Evolutionary conservation across 805 yeast species (phyloP).

Genomic region (Dipodascopsis uninucleata): DNA sequence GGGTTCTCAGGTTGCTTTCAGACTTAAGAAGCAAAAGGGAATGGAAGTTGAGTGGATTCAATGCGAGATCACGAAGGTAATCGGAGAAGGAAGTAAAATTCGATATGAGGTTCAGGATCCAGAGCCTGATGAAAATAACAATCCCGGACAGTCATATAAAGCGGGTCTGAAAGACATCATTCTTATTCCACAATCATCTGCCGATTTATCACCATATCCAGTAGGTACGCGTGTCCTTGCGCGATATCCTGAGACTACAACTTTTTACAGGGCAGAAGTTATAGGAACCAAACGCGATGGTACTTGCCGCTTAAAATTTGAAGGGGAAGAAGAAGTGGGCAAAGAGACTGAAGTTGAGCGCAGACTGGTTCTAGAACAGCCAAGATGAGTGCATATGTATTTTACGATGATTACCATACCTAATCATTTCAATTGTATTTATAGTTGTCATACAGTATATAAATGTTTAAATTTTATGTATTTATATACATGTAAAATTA

Average conservation of each 20-base stretch:
- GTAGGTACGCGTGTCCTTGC: constrained; percentile 82
- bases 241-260: constrained; percentile 94
- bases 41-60: constrained; percentile 93
- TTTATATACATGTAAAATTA: not conserved
- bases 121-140: constrained; percentile 91
- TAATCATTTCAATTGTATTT: not conserved
- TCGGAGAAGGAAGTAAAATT: constrained; percentile 59
- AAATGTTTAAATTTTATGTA: not conserved
- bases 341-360: constrained; percentile 93
- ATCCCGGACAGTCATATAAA: constrained; percentile 80
- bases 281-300: constrained; percentile 73
- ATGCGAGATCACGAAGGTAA: constrained; percentile 77
- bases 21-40: constrained; percentile 55
- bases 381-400: constrained; percentile 4
- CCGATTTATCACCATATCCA: constrained; percentile 52
- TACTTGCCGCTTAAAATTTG: constrained; percentile 74
- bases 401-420: not conserved
- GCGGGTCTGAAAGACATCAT: constrained; percentile 78
- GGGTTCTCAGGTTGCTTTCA: constrained; percentile 86
- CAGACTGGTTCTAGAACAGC: constrained; percentile 70
- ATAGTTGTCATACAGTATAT: not conserved
- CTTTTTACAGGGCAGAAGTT: constrained; percentile 92
- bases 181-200: constrained; percentile 57
- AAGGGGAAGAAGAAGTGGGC: constrained; percentile 95
- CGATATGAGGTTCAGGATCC: constrained; percentile 93